A percentile compares a stretch with the other conserved stretches of the same genome.
phyloP scores from a whole-genome alignment of 257 asterid genomes.

The Primulina eburnea region DNA sequence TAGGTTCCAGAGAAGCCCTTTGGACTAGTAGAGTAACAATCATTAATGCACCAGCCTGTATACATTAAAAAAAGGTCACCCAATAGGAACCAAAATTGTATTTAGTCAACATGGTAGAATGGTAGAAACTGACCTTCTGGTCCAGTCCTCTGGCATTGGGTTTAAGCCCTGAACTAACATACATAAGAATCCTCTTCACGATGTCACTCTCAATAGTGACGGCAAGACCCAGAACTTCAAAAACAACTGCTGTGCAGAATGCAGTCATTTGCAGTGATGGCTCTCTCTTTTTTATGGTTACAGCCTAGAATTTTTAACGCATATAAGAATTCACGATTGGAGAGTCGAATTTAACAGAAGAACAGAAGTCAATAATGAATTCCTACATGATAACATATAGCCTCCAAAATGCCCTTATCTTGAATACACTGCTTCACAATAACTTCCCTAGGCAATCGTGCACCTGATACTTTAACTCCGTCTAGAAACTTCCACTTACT shows the following conservation, averaged over 20 bases:
- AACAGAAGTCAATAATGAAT: constrained; percentile 10
- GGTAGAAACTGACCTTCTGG: constrained; percentile 58
- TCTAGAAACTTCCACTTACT: constrained; percentile 83
- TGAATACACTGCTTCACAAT: constrained; percentile 78
- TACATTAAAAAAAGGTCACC: constrained; percentile 15
- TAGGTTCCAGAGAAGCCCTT: constrained; percentile 60
- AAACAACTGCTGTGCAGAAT: constrained; percentile 74
- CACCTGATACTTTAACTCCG: constrained; percentile 84
- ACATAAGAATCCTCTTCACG: constrained; percentile 70
- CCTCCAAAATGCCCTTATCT: constrained; percentile 75
- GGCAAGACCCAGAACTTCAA: constrained; percentile 70
- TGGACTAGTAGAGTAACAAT: constrained; percentile 76
- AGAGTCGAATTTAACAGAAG: constrained; percentile 13
- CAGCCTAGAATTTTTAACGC: constrained; percentile 47
- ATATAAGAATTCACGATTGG: constrained; percentile 24
- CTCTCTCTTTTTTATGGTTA: constrained; percentile 54
- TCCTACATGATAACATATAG: constrained; percentile 73
- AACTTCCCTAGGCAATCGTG: constrained; percentile 72
- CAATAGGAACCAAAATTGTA: constrained; percentile 20
- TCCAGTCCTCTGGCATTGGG: constrained; percentile 46
- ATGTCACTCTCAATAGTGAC: constrained; percentile 49
- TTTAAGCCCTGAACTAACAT: constrained; percentile 62
- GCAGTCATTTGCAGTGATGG: constrained; percentile 58
- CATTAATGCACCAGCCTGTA: constrained; percentile 87
- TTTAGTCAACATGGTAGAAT: background rate